Base-by-base conservation (phyloP, 2,329 filamentous ascomycete species). In the Mycosphaerella sp. region DNA sequence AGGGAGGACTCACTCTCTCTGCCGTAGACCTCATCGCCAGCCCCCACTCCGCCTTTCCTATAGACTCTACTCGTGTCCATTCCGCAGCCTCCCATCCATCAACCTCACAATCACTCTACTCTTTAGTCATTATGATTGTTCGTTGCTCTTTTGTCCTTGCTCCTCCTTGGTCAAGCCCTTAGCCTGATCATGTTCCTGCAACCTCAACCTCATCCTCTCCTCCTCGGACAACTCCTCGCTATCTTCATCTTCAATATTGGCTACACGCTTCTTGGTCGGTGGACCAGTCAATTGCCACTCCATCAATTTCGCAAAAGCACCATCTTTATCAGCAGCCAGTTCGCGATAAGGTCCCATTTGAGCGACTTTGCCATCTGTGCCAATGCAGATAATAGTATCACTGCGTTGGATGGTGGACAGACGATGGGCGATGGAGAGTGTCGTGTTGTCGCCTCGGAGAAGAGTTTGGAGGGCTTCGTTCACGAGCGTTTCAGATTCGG, bases 251-350 rank as follows among this genome's bases (percentile, higher is more conserved):
- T 48, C 44, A 43, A 37, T 41, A 27, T 57, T 56, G 14, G 21
- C 21, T 8, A 10, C 30, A 34, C 32, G 54, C 18, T 32, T 49
- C 16, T 32, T 49, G 16, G 30, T 34, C 7, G 27, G 46, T 30
- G 95, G 89, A 7, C 86, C 86, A 62, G 80, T 93, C 81, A 97
- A 87, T 72, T 98, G 93, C 90, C 90, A 97, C 71, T 97, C 91
- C 93, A 98, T 98, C 47, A 98, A 76, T 71, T 86, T 93, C 62
- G 84, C 91, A 66, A 98, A 98, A 1, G 90, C 89, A 46, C 91
- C 94, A 8, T 85, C 75, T 13, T 80, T 79, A 53, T 88, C 81
- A 4, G 79, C 75, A 46, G 84, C 86, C 17, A 98, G 79, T 57
- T 89, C 80, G 18, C 78, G 73, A 68, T 95, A 98, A 52, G 85